These are phyloP conservation scores for Podaxis carcinomalis DNA, from an alignment of 768 basidiomycete genomes.

Conservation along the genomic window DNA sequence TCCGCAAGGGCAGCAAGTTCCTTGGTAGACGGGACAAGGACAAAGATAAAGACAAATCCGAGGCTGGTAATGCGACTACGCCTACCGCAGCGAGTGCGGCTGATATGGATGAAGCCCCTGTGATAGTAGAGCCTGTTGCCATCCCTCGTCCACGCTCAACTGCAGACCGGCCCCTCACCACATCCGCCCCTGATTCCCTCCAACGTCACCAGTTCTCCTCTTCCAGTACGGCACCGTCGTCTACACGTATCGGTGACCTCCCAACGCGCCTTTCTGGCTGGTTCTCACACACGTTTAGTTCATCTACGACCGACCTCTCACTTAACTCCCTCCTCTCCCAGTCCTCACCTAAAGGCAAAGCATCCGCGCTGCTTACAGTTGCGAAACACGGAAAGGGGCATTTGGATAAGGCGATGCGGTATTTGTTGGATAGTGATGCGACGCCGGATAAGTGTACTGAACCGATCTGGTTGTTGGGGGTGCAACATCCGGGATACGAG, in stretches of 20 bases:
- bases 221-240: constrained; percentile 34
- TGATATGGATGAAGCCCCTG: constrained; percentile 48
- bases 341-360: constrained; percentile 16
- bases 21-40: constrained; percentile 12
- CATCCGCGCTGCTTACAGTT: constrained; percentile 53
- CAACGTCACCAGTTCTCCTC: too few species aligned
- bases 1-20: constrained; percentile 18
- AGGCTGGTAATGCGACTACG: constrained; percentile 2
- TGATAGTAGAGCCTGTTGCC: constrained; percentile 61
- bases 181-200: constrained; percentile 30
- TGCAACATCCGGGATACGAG: constrained; percentile 75
- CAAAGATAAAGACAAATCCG: background rate
- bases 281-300: constrained; percentile 74
- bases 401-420: constrained; percentile 80
- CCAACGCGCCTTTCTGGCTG: constrained; percentile 76
- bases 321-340: constrained; percentile 55
- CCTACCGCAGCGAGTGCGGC: constrained; percentile 6
- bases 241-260: constrained; percentile 54
- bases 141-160: constrained; percentile 50
- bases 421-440: constrained; percentile 88
- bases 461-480: constrained; percentile 87
- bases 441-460: constrained; percentile 78
- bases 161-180: constrained; percentile 35
- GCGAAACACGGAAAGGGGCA: constrained; percentile 74
- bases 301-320: constrained; percentile 68